Base-by-base conservation (phyloP, 805 yeast genomes). In the Komagataella kurtzmanii region DNA sequence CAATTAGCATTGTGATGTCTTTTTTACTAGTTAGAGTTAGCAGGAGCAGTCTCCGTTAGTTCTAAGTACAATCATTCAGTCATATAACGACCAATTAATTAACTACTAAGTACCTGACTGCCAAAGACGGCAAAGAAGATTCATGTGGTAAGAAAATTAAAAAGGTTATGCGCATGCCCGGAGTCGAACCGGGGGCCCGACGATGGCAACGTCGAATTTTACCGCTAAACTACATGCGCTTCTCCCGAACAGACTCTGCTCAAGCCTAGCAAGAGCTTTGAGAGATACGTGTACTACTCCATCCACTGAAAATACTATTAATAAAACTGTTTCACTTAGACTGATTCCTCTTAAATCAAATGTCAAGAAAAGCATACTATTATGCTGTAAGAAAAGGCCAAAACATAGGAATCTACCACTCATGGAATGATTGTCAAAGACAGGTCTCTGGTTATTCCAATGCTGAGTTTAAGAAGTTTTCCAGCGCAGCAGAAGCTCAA, bases 351-450 rank as follows among this genome's bases (percentile, higher is more conserved):
- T 3, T 24, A 7, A 47, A 10, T 14, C 10, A 30, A 30, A 50
- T 24, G 51, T 49, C 40, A 14, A 57, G 56, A 4, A 60, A 60
- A 50, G 54, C 54, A 3, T 52, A 61, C 5, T 75, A 56, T 55
- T 81, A 81, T 56, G 86, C 84, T 0, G 85, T 81, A 1, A 70
- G 65, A 24, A 66, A 63, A 3, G 88, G 88, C 1, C 66, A 79
- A 17, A 52, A 54, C 2, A 59, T 66, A 1, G 96, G 95, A 0
- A 69, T 88, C 1, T 88, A 67, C 63, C 56, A 52, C 6, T 63
- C 64, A 17, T 88, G 96, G 96, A 60, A 62, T 1, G 78, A 73
- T 3, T 79, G 83, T 52, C 67, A 73, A 51, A 55, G 57, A 0
- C 76, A 79, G 47, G 85, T 81, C 0, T 56, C 59, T 6, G 88